Evolutionary conservation across 179 eudicot genomes (phyloP).

Genomic region (Spergularia azorica): DNA sequence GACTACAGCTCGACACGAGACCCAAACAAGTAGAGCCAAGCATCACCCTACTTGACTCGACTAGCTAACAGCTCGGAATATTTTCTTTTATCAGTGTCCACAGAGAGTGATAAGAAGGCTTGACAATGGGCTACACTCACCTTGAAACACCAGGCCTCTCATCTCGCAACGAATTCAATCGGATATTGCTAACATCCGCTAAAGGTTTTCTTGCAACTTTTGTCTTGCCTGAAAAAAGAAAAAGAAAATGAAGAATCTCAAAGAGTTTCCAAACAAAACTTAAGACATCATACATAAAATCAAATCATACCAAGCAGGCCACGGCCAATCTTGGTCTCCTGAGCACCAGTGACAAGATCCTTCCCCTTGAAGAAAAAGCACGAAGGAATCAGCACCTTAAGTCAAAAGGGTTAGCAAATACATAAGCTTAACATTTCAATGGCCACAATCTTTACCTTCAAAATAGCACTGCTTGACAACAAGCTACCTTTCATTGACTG

Average conservation of each 20-base stretch:
- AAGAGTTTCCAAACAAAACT: not conserved
- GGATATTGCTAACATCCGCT: constrained; percentile 21
- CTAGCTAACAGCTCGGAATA: not conserved
- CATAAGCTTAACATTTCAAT: not conserved
- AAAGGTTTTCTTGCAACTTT: constrained; percentile 18
- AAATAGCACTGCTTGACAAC: not conserved
- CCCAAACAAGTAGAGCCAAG: too few relatives aligned
- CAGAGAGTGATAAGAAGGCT: not conserved
- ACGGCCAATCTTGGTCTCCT: not conserved
- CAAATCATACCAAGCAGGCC: constrained; percentile 10
- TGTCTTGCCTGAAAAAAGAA: not conserved
- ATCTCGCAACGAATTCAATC: constrained; percentile 4
- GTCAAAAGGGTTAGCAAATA: not conserved
- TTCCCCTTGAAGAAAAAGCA: not conserved
- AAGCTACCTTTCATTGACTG: not conserved
- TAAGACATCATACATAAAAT: not conserved
- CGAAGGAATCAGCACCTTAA: not conserved
- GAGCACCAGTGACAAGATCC: constrained; percentile 5
- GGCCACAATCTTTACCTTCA: constrained; percentile 6
- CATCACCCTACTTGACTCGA: too few relatives aligned
- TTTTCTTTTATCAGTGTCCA: not conserved
- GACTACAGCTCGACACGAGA: too few relatives aligned
- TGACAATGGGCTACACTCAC: not conserved
- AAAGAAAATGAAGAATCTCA: not conserved
- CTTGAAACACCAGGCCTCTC: constrained; percentile 5